Evolutionary conservation across 1,284 basidiomycete genomes (phyloP), one percentile per base, ranked within the genome.

Genomic region (Cystobasidiaceae sp.): DNA sequence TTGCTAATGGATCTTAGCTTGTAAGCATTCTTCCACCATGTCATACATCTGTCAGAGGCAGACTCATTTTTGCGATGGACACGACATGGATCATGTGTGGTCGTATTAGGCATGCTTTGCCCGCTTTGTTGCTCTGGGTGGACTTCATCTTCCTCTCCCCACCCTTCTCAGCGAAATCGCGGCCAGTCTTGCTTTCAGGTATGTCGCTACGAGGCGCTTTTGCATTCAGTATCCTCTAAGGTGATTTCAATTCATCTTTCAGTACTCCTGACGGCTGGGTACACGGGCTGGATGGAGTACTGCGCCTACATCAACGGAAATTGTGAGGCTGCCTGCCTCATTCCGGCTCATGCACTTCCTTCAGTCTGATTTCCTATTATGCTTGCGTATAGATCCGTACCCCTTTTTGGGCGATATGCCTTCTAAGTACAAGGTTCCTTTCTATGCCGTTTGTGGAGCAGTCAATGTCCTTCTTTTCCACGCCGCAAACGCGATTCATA

Each of bases 71-170:
- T 28, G 30, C 13, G n/a, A 11, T 8, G n/a, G 2, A n/a, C 21
- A 21, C 15, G 33, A 57, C 17, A 32, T 60, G 17, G 33, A 28
- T 33, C 15, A 9, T 19, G 13, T 48, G 15, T 52, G 21, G 33
- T 25, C 41, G 59, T 32, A 23, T 27, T 7, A 64, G 67, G 7
- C 68, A 69, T 46, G 66, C 66, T 3, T 28, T 68, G 11, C 62
- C 69, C 39, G 63, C 66, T 32, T 19, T 67, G 27, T 55, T 60
- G 54, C 66, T 71, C 43, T 70, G 69, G 70, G 32, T 66, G 46
- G 70, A 71, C 63, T 71, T 71, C 41, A 62, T 71, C 48, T 48
- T 59, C 48, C 68, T 71, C 41, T 67, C 65, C 0, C 70, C 70
- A 6, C 70, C 64, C 4, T 68, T 69, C 55, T 64, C 70, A 8